These are phyloP conservation scores for Athelia sp. DNA, from an alignment of 1,284 basidiomycete genomes.

Conservation along the genomic window DNA sequence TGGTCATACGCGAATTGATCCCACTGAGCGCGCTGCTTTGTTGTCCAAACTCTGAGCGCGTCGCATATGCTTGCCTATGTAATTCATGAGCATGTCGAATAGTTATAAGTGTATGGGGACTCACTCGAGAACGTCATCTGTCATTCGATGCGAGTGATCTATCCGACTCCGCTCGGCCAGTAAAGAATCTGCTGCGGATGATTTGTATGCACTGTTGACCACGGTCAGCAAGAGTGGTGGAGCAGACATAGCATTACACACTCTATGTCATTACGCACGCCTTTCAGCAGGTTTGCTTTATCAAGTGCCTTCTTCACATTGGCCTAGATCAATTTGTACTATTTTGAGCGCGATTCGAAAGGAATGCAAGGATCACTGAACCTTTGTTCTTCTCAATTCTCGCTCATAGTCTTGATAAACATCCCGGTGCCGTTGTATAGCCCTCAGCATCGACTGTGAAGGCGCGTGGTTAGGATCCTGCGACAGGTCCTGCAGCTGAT, in stretches of 20 bases:
- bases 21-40: constrained; percentile 74
- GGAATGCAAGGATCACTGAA: constrained; percentile 22
- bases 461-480: constrained; percentile 72
- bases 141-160: constrained; percentile 92
- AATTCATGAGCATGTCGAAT: not conserved
- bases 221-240: constrained; percentile 1
- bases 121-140: constrained; percentile 87
- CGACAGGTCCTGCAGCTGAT: constrained; percentile 64
- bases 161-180: constrained; percentile 86
- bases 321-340: constrained; percentile 50
- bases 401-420: constrained; percentile 84
- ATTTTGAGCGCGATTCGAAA: not conserved
- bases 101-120: constrained; percentile 20
- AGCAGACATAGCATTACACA: constrained; percentile 32
- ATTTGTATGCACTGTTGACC: constrained; percentile 75
- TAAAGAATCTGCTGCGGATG: constrained; percentile 81
- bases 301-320: constrained; percentile 85
- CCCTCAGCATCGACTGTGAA: constrained; percentile 81
- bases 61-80: constrained; percentile 92
- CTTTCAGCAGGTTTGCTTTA: constrained; percentile 81
- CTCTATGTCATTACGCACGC: constrained; percentile 96
- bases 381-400: constrained; percentile 83
- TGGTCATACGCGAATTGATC: constrained; percentile 81
- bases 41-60: constrained; percentile 88
- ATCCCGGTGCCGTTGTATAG: constrained; percentile 88